Evolutionary conservation across 2,329 filamentous ascomycete genomes (phyloP).

Genomic region (Xylariaceae sp.): DNA sequence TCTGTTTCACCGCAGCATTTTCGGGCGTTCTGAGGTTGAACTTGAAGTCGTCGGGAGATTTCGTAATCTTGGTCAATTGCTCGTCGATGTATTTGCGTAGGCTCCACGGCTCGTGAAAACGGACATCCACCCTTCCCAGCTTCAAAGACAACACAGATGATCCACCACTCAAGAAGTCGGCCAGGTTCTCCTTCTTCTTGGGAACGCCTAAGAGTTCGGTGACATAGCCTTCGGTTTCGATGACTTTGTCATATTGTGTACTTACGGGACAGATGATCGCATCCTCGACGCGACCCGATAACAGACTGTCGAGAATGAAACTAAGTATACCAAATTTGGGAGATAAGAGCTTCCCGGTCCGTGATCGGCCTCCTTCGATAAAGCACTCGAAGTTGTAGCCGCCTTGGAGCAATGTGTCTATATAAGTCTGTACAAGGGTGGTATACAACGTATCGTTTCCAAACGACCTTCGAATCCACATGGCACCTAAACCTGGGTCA

Average conservation of each 20-base stretch:
- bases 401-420: conserved; percentile 84
- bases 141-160: conserved; percentile 86
- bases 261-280: conserved; percentile 92
- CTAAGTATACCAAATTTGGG: conserved; percentile 94
- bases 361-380: conserved; percentile 88
- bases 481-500: conserved; percentile 49
- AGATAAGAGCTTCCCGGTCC: conserved; percentile 87
- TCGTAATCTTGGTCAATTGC: conserved; percentile 59
- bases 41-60: conserved; percentile 43
- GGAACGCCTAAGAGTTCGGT: conserved; percentile 89
- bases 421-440: conserved; percentile 92
- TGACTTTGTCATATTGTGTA: conserved; percentile 98
- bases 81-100: conserved; percentile 74
- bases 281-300: conserved; percentile 84
- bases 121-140: conserved; percentile 86
- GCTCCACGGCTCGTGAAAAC: conserved; percentile 97
- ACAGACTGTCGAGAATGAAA: conserved; percentile 84
- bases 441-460: conserved; percentile 87
- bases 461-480: conserved; percentile 93
- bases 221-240: conserved; percentile 96
- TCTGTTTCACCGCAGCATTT: conserved; percentile 56
- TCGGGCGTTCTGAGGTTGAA: conserved; percentile 43
- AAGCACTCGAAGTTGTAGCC: conserved; percentile 97
- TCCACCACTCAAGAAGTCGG: conserved; percentile 77
- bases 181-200: conserved; percentile 91